Percentiles rank a stretch among this genome's conserved stretches.
phyloP scores from a whole-genome alignment of 768 basidiomycete species.

The Suillus tomentosus region DNA sequence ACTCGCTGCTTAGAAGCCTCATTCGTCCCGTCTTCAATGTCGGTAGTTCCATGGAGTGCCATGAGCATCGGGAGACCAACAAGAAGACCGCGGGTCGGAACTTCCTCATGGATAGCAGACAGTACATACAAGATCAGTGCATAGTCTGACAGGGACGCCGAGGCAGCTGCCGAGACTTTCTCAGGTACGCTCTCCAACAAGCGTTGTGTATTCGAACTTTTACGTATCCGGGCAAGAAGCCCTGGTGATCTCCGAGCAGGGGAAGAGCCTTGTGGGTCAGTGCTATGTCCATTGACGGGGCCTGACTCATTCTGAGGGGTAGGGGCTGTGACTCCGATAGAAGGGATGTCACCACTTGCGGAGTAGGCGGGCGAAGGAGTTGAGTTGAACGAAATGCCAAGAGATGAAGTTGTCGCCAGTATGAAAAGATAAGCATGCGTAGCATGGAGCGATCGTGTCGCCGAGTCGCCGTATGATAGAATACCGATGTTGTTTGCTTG shows the following conservation, averaged over 20 bases:
- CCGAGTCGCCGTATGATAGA: constrained; percentile 58
- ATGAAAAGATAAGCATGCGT: constrained; percentile 81
- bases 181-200: constrained; percentile 52
- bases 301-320: constrained; percentile 33
- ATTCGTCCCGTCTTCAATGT: constrained; percentile 43
- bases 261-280: constrained; percentile 31
- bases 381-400: constrained; percentile 49
- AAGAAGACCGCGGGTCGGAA: constrained; percentile 76
- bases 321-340: constrained; percentile 33
- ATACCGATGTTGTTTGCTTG: constrained; percentile 49
- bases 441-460: constrained; percentile 75
- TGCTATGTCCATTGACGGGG: constrained; percentile 21
- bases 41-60: constrained; percentile 61
- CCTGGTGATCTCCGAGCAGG: constrained; percentile 49
- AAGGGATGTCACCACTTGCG: constrained; percentile 31
- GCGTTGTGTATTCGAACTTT: constrained; percentile 54
- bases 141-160: constrained; percentile 76
- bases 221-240: constrained; percentile 54
- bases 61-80: constrained; percentile 85
- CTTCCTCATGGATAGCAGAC: constrained; percentile 61
- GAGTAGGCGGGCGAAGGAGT: constrained; percentile 45
- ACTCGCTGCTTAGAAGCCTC: constrained; percentile 44
- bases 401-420: constrained; percentile 68
- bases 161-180: constrained; percentile 42
- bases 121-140: constrained; percentile 70